A percentile compares a stretch with the other conserved stretches of the same genome.
These are phyloP conservation scores for Trypanosoma vivax DNA, from an alignment of 208 protist genomes.

Conservation along the genomic window DNA sequence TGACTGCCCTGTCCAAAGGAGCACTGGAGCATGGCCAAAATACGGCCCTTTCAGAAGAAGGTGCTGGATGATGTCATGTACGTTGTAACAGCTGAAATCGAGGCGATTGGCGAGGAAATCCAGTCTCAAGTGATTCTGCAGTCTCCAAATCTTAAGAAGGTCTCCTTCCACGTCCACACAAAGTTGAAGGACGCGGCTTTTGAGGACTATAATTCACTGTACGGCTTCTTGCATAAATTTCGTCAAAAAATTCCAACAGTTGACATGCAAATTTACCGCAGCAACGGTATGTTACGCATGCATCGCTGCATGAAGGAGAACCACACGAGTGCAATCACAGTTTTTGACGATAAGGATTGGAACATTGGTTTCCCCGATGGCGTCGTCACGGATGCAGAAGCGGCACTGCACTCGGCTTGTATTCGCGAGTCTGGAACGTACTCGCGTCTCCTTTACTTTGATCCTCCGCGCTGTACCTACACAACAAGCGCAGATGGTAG, in stretches of 20 bases:
- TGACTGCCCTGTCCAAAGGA: conserved; percentile 81
- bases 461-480: conserved; percentile 23
- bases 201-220: conserved; percentile 71
- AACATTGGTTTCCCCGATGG: conserved; percentile 69
- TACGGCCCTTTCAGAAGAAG: conserved; percentile 69
- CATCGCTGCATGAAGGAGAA: conserved; percentile 87
- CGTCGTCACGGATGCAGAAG: conserved; percentile 52
- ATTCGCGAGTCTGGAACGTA: conserved; percentile 63
- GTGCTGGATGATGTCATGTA: conserved; percentile 53
- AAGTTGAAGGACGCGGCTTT: conserved; percentile 82
- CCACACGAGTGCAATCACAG: conserved; percentile 75
- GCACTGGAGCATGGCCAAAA: conserved; percentile 72
- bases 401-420: conserved; percentile 72
- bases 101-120: conserved; percentile 67
- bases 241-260: conserved; percentile 64
- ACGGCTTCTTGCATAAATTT: conserved; percentile 70
- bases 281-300: conserved; percentile 85
- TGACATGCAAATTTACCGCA: conserved; percentile 81
- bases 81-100: conserved; percentile 56
- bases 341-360: conserved; percentile 67
- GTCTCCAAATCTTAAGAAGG: conserved; percentile 87
- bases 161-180: conserved; percentile 83
- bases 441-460: conserved; percentile 56
- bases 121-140: conserved; percentile 79
- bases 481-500: no score